These are phyloP conservation scores for Echium plantagineum DNA, from an alignment of 257 asterid genomes.

Conservation along the genomic window DNA sequence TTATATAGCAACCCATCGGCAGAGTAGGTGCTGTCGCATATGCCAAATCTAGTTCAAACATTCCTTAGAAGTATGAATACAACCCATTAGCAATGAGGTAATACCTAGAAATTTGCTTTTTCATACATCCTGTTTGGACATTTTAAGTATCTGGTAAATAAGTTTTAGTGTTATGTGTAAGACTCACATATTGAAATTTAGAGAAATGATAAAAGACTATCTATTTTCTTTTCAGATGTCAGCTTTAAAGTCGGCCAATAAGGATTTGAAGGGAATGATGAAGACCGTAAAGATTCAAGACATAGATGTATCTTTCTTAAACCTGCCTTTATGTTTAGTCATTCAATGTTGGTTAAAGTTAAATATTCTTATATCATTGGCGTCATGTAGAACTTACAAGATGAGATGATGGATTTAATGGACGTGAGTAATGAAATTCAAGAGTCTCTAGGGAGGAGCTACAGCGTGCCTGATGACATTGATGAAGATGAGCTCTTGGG, in stretches of 20 bases:
- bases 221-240: conserved; percentile 59
- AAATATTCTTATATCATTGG: background rate
- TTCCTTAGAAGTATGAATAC: too few species aligned
- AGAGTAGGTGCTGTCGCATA: too few species aligned
- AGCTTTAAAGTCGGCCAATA: conserved; percentile 91
- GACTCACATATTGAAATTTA: background rate
- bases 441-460: conserved; percentile 94
- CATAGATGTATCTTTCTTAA: conserved; percentile 55
- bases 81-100: too few species aligned
- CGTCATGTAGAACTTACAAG: conserved; percentile 66
- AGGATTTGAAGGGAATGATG: conserved; percentile 98
- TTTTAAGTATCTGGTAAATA: conserved; percentile 14
- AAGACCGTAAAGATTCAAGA: conserved; percentile 98
- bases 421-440: conserved; percentile 96
- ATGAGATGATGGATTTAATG: conserved; percentile 99
- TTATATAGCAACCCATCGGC: too few species aligned
- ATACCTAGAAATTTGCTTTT: conserved; percentile 13
- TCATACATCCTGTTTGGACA: conserved; percentile 5
- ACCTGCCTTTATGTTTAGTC: background rate
- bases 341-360: background rate
- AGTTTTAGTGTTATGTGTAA: conserved; percentile 4
- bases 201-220: conserved; percentile 9
- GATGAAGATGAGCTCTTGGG: conserved; percentile 97
- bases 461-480: conserved; percentile 86
- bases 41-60: too few species aligned